phyloP scores from a whole-genome alignment of 1,284 basidiomycete genomes.

The Ustilago xerochloae region DNA sequence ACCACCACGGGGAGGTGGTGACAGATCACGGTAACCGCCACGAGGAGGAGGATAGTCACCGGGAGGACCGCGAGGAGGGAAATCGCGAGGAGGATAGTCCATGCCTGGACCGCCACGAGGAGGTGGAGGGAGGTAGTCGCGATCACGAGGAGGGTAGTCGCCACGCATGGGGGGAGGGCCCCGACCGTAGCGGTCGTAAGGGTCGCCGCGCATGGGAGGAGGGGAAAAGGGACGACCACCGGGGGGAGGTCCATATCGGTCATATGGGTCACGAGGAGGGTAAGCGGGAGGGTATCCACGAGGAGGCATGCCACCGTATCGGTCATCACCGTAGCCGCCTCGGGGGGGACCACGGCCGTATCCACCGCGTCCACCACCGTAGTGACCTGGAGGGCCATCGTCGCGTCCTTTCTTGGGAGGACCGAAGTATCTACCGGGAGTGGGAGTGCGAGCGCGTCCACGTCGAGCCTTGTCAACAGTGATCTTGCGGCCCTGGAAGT shows the following conservation, averaged over 20 bases:
- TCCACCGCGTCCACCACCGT: slow-evolving; percentile 50
- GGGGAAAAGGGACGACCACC: slow-evolving; percentile 47
- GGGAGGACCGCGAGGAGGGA: slow-evolving; percentile 52
- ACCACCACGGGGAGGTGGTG: slow-evolving; percentile 47
- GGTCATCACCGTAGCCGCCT: slow-evolving; percentile 69
- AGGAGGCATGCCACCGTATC: slow-evolving; percentile 80
- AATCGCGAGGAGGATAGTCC: slow-evolving; percentile 57
- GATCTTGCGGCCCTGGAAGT: slow-evolving; percentile 85
- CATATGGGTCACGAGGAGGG: slow-evolving; percentile 64
- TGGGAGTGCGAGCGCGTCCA: slow-evolving; percentile 91
- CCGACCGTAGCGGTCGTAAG: slow-evolving; percentile 45
- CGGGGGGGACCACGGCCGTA: slow-evolving; percentile 41
- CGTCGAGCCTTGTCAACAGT: slow-evolving; percentile 93
- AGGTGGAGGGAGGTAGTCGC: slow-evolving; percentile 45
- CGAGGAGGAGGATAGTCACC: slow-evolving; percentile 55
- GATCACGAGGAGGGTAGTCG: slow-evolving; percentile 48
- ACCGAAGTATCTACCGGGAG: slow-evolving; percentile 92
- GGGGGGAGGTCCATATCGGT: slow-evolving; percentile 66
- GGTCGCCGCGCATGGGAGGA: slow-evolving; percentile 48
- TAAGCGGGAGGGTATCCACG: slow-evolving; percentile 65
- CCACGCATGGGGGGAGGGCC: slow-evolving; percentile 47
- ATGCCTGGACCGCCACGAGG: slow-evolving; percentile 41
- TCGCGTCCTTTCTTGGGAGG: slow-evolving; percentile 80
- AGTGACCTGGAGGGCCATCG: slow-evolving; percentile 66
- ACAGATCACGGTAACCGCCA: slow-evolving; percentile 47